Evolutionary conservation across 1,139 yeast genomes (phyloP), one percentile per base, ranked within the genome.

Genomic region (Wickerhamomyces sp.): DNA sequence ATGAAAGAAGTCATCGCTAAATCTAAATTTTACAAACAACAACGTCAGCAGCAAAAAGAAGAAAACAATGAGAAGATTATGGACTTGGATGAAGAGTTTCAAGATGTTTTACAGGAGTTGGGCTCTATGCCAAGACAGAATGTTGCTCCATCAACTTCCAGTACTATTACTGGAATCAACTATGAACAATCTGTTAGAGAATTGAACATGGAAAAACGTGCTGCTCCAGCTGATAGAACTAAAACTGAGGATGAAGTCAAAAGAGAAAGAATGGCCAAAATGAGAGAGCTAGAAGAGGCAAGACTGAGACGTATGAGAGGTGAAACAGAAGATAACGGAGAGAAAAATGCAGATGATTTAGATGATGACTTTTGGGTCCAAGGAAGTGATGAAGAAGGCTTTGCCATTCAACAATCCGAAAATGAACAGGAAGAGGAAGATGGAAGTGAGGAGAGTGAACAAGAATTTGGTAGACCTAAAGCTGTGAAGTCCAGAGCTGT

Each of bases 1-100:
- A 93, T 94, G 99, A 83, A 88, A 58, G 99, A 94, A 65, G 79
- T 94, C 46, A 93, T 94, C 52, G 96, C 97, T 37, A 94, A 94
- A 66, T 89, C 97, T 10, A 94, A 94, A 63, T 80, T 81, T 63
- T 79, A 91, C 67, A 93, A 90, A 62, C 84, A 83, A 42, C 95
- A 90, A 66, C 80, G 99, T 60, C 98, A 94, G 66, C 71, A 76
- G 60, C 79, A 81, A 42, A 87, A 86, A 57, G 83, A 81, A 44
- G 78, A 82, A 59, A 77, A 85, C 37, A 84, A 81, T 57, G 84
- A 79, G 39, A 75, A 81, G 29, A 86, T 91, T 44, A 79, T 78
- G 55, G 88, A 81, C 51, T 76, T 94, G 53, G 97, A 94, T 65
- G 79, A 74, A 11, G 83, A 83, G 23, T 86, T 88, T 60, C 87